Conservation (phyloP, 139 green algal species). For the Desmodesmus armatus region DNA sequence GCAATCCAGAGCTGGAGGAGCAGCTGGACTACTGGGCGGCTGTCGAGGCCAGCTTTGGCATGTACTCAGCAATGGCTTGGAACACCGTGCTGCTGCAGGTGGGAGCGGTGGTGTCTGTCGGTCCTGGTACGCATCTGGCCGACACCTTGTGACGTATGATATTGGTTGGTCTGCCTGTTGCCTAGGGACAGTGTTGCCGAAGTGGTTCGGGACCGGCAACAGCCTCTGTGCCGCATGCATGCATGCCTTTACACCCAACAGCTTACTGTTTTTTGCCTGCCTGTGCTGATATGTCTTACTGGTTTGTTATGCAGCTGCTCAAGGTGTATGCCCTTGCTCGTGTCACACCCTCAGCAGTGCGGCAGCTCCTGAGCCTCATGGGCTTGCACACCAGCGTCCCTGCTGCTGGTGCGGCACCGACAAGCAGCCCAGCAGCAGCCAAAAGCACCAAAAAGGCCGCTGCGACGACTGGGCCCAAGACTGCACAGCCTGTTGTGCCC, state of each 20-base stretch:
- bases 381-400: neutral
- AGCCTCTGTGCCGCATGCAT: neutral
- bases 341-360: slow-evolving; percentile 68
- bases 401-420: neutral
- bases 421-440: neutral
- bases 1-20: slow-evolving; percentile 54
- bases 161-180: too few relatives aligned
- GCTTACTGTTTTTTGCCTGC: too few relatives aligned
- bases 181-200: too few relatives aligned
- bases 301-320: slow-evolving; percentile 63
- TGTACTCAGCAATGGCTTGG: slow-evolving; percentile 65
- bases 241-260: too few relatives aligned
- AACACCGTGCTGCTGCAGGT: slow-evolving; percentile 71
- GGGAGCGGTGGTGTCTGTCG: neutral
- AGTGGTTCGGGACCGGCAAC: too few relatives aligned
- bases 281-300: too few relatives aligned
- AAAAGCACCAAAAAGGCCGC: neutral
- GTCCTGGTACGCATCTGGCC: too few relatives aligned
- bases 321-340: slow-evolving; percentile 78
- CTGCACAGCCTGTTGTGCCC: neutral
- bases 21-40: slow-evolving; percentile 66
- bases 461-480: neutral
- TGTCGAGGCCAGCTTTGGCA: slow-evolving; percentile 69
- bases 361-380: slow-evolving; percentile 60
- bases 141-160: too few relatives aligned